phyloP scores from a whole-genome alignment of 148 eudicot species.

The Chenopodium album region DNA sequence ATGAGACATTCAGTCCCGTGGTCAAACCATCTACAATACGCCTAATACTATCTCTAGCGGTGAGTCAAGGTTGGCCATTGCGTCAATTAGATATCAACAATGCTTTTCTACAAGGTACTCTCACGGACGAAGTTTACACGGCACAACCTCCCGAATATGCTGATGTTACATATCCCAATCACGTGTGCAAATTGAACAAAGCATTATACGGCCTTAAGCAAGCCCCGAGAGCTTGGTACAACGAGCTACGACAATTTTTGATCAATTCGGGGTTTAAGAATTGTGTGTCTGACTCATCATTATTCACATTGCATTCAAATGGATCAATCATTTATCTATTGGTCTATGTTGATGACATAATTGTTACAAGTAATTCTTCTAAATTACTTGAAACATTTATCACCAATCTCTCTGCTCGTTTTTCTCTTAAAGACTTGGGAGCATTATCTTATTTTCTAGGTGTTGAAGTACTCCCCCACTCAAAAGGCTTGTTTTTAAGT shows the following conservation, averaged over 20 bases:
- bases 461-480: neutral
- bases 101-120: neutral
- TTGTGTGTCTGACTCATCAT: neutral
- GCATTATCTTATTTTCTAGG: neutral
- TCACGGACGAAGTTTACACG: neutral
- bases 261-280: neutral
- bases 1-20: neutral
- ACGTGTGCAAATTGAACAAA: slow-evolving; percentile 4
- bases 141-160: neutral
- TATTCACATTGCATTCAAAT: neutral
- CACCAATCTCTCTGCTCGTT: neutral
- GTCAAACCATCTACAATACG: neutral
- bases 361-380: neutral
- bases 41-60: neutral
- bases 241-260: neutral
- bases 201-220: neutral
- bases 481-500: neutral
- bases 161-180: neutral
- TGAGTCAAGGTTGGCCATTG: neutral
- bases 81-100: neutral
- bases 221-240: slow-evolving; percentile 10
- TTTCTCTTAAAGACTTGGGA: neutral
- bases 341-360: neutral
- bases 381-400: neutral
- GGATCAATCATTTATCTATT: neutral